Evolutionary conservation across 352 stramenopile genomes (phyloP).

Genomic region (Phytophthora lateralis): DNA sequence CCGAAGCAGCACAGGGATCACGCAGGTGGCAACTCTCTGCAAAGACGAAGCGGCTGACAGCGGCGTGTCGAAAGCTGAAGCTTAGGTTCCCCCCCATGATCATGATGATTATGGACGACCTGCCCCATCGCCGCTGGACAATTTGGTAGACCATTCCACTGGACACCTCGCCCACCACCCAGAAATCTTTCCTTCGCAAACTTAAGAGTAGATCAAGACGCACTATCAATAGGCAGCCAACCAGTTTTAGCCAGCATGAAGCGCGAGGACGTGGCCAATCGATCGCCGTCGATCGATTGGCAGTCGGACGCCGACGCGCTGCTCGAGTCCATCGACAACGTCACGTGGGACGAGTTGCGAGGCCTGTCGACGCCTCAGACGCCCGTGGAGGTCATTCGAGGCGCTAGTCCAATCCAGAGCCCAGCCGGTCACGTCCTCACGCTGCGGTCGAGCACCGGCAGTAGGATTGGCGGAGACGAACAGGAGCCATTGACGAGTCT

Average conservation of each 20-base stretch:
- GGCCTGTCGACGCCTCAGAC: conserved; percentile 3
- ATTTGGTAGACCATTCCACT: background rate
- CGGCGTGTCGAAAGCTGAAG: conserved; percentile 27
- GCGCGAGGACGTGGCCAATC: background rate
- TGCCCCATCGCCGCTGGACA: background rate
- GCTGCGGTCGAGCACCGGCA: conserved; percentile 1
- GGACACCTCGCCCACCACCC: background rate
- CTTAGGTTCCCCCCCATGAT: conserved; percentile 1
- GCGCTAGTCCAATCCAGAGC: conserved; percentile 22
- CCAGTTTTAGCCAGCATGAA: conserved; percentile 9
- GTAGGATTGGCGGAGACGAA: conserved; percentile 14
- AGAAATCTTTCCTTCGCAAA: background rate
- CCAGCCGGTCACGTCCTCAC: conserved; percentile 13
- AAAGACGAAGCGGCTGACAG: background rate
- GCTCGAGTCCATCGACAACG: conserved; percentile 21
- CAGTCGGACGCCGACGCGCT: conserved; percentile 14
- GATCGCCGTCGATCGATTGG: background rate
- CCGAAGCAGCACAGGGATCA: too few species aligned
- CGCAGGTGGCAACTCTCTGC: background rate
- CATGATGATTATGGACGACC: conserved; percentile 8
- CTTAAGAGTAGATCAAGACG: background rate
- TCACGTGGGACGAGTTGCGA: conserved; percentile 26
- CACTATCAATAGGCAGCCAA: conserved; percentile 13
- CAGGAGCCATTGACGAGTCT: conserved; percentile 6
- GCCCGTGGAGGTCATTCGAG: conserved; percentile 14